Percentiles rank a stretch among this genome's conserved stretches.
phyloP scores from a whole-genome alignment of 192 early-diverging fungal genomes.

The Powellomyces hirtus region DNA sequence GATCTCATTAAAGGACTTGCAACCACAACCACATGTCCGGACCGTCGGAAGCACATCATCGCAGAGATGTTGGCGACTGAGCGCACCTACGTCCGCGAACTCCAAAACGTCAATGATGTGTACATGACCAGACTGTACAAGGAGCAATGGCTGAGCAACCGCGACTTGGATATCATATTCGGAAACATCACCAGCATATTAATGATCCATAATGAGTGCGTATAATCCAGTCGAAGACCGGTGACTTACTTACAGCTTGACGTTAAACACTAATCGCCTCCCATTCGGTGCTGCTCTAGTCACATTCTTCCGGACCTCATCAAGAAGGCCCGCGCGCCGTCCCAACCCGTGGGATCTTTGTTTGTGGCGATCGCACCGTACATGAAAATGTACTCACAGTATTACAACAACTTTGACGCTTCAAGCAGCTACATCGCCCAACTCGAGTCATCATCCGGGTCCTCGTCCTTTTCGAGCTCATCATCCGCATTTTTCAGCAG shows the following conservation, averaged over 20 bases:
- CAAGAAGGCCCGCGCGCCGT: constrained; percentile 24
- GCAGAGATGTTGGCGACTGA: constrained; percentile 83
- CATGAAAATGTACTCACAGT: constrained; percentile 81
- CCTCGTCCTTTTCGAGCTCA: background rate
- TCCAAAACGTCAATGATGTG: constrained; percentile 69
- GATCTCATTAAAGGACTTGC: background rate
- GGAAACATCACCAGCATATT: constrained; percentile 79
- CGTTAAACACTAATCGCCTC: background rate
- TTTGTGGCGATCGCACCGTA: constrained; percentile 74
- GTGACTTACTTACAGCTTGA: background rate
- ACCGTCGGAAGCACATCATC: constrained; percentile 63
- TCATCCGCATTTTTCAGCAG: constrained; percentile 8
- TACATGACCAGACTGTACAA: constrained; percentile 56
- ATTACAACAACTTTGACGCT: constrained; percentile 81
- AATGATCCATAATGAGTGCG: constrained; percentile 60
- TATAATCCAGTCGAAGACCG: constrained; percentile 7
- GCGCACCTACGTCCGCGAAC: constrained; percentile 78
- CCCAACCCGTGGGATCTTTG: constrained; percentile 69
- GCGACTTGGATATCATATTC: constrained; percentile 50
- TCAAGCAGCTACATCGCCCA: constrained; percentile 60
- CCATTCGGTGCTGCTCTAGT: constrained; percentile 21
- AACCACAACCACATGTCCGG: constrained; percentile 2
- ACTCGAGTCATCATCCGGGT: constrained; percentile 29
- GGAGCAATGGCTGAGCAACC: constrained; percentile 25
- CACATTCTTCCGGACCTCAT: constrained; percentile 66